Base-by-base conservation (phyloP, 2,329 filamentous ascomycete species). In the Penicillium olsonii region DNA sequence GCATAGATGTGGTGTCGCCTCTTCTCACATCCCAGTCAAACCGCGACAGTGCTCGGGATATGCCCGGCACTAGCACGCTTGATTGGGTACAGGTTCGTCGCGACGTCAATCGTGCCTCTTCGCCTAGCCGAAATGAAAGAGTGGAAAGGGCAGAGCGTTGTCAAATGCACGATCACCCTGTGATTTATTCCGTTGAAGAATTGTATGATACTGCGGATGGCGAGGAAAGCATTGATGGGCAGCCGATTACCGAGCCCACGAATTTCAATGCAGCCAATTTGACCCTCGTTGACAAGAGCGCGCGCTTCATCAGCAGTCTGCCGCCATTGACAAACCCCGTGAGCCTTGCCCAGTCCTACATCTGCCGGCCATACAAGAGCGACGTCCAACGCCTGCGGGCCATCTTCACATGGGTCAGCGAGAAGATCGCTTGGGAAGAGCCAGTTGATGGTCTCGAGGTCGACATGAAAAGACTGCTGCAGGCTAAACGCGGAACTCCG, bases 31-130 rank as follows among this genome's bases (percentile, higher is more conserved):
- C 65, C 59, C 46, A 75, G 14, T 61, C 59, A 0, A 56, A 51
- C 17, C 61, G 77, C 38, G 82, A 84, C 54, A 73, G 80, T 4
- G 81, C 84, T 12, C 80, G 82, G 48, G 90, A 95, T 15, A 87
- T 87, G 80, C 70, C 87, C 6, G 80, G 76, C 31, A 68, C 74
- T 60, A 76, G 71, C 49, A 59, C 68, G 20, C 75, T 88, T 12
- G 92, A 97, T 68, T 99, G 94, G 92, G 91, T 99, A n/a, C 92
- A 97, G 68, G 91, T 97, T 18, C 87, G 94, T 29, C 84, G 94
- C 38, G 95, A 99, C 70, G 87, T 99, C 39, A 97, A 99, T 69
- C 84, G 94, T 29, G 95, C 92, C 3, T 97, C 96, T 65, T 94
- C 92, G 0, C 78, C 96, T 31, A 96, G 92, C 70, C 87, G 85